phyloP scores from a whole-genome alignment of 2,329 filamentous ascomycete species.

The Epichloe elymi region DNA sequence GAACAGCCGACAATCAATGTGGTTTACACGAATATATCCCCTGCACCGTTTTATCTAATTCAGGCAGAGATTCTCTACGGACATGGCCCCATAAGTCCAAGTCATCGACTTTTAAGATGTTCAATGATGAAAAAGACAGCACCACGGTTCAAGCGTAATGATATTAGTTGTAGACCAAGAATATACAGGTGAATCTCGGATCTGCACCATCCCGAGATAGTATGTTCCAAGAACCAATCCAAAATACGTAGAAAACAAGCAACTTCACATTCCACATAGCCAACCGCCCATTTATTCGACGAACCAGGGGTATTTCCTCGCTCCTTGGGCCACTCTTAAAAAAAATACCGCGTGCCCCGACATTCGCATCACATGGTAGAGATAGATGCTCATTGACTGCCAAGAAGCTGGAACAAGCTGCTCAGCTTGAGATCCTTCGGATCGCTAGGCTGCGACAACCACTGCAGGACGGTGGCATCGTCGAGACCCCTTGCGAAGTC shows the following conservation, averaged over 20 bases:
- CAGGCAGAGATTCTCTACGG: too few species aligned
- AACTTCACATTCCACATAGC: not conserved
- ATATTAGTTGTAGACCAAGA: not conserved
- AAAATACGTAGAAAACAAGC: not conserved
- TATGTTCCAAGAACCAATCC: not conserved
- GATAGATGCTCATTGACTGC: too few species aligned
- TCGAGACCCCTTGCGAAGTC: slow-evolving; percentile 28
- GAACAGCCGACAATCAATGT: too few species aligned
- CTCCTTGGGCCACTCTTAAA: too few species aligned
- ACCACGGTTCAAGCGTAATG: not conserved
- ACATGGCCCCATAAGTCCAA: too few species aligned
- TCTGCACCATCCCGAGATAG: not conserved
- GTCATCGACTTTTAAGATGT: too few species aligned
- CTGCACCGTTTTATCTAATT: too few species aligned
- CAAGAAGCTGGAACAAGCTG: slow-evolving; percentile 12
- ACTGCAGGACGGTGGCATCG: slow-evolving; percentile 23
- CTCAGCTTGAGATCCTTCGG: slow-evolving; percentile 5
- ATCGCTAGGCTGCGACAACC: slow-evolving; percentile 14
- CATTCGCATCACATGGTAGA: not conserved
- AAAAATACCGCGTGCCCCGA: not conserved
- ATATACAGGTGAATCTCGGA: not conserved
- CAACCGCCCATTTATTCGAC: too few species aligned
- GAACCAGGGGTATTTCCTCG: too few species aligned
- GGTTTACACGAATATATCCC: too few species aligned
- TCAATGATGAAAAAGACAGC: not conserved